Evolutionary conservation across 2,329 filamentous ascomycete species (phyloP).

Genomic region (Sordariomycetes sp.): DNA sequence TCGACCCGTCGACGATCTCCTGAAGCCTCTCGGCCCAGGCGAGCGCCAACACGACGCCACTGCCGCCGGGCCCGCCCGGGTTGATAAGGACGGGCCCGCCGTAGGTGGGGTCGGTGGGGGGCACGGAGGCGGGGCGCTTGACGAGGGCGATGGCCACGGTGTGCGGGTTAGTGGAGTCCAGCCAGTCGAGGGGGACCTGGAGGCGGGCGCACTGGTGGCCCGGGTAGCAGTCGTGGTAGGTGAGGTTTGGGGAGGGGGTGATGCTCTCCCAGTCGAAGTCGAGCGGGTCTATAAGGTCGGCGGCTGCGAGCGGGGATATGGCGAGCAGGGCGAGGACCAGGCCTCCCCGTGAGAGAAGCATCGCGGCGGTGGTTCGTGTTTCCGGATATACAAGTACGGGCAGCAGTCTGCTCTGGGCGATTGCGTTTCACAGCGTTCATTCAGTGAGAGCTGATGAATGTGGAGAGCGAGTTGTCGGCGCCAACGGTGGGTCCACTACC

Average conservation of each 20-base stretch:
- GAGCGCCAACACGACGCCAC: constrained; percentile 21
- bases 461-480: too few relatives aligned
- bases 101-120: constrained; percentile 23
- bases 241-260: background rate
- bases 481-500: too few relatives aligned
- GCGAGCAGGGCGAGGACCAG: background rate
- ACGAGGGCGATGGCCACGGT: constrained; percentile 28
- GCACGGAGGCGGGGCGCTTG: constrained; percentile 26
- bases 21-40: constrained; percentile 17
- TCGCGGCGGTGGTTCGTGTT: background rate
- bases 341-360: background rate
- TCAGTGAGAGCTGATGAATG: background rate
- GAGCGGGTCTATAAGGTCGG: background rate
- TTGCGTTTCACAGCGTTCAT: background rate
- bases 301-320: background rate
- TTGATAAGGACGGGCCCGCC: constrained; percentile 31
- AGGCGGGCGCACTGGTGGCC: constrained; percentile 28
- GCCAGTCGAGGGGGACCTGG: constrained; percentile 31
- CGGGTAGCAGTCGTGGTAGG: constrained; percentile 28
- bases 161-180: constrained; percentile 13
- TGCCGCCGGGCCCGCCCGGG: constrained; percentile 32
- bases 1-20: constrained; percentile 13
- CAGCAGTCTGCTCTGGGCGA: background rate
- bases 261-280: constrained; percentile 2
- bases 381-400: background rate